Conservation (phyloP, 148 eudicot species). For the Camellia lanceoleosa region DNA sequence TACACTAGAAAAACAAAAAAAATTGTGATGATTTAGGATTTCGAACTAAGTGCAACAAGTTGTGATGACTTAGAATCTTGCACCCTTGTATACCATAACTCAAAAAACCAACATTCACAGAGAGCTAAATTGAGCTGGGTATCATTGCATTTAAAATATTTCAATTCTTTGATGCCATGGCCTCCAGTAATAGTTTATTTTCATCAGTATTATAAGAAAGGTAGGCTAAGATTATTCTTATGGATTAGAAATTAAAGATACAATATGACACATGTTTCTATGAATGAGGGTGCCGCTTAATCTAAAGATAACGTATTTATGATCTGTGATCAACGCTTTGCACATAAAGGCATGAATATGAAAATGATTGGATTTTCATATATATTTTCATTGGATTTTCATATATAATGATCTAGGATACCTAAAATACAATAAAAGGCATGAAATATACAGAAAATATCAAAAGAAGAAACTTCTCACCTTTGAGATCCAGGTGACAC, state of each 20-base stretch:
- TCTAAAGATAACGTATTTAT: background rate
- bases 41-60: background rate
- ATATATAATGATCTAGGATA: background rate
- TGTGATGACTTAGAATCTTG: background rate
- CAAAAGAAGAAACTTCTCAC: slow-evolving; percentile 31
- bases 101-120: background rate
- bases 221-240: background rate
- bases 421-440: background rate
- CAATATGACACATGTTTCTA: background rate
- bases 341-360: background rate
- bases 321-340: background rate
- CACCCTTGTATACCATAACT: background rate
- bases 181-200: background rate
- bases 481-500: slow-evolving; percentile 74
- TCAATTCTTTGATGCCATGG: background rate
- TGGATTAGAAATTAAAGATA: background rate
- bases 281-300: background rate
- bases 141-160: background rate
- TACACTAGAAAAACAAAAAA: background rate
- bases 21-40: background rate
- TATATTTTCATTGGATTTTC: background rate
- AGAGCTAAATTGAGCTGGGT: background rate
- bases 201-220: background rate
- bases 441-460: background rate
- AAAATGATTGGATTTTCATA: background rate